Base-by-base conservation (phyloP, 352 stramenopile genomes). In the Phytophthora vignae region DNA sequence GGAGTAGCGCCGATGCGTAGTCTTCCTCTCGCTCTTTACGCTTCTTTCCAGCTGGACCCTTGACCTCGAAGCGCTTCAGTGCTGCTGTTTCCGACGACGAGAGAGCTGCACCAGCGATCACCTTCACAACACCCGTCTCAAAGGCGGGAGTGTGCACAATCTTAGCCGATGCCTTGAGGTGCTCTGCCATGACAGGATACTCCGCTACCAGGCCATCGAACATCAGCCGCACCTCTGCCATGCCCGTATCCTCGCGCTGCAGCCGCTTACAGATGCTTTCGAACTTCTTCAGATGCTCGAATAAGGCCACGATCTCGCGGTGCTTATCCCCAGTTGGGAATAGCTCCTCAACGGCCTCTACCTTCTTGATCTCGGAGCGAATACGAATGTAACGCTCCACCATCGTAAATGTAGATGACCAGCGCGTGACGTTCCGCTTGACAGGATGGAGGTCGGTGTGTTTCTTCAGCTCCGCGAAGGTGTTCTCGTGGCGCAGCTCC, bases 211-310 rank as follows among this genome's bases (percentile, higher is more conserved):
- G 46, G 10, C 17, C 46, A 25, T 29, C 15, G 11, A 53, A 53
- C 42, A 27, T 53, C 7, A 53, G n/a, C 9, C 15, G 46, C 46
- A 22, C 4, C 46, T 53, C 15, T 29, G 46, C 15, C 46, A 25
- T 53, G 46, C 29, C n/a, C 9, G 46, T 14, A 53, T 25, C 7
- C 15, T 53, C 46, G n/a, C 6, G 46, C 46, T 46, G 38, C 38
- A 14, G 38, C 38, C 38, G 38, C 38, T 46, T 46, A 6, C 38
- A n/a, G 11, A 46, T 46, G 11, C 38, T 46, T 1, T 46, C 38
- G 14, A 46, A 46, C 38, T 53, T 53, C 22, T 22, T 55, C 49
- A 55, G 22, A 55, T 46, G 38, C 38, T 46, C 38, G 38, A 46
- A 46, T 46, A 46, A 46, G 38, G 11, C 38, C 38, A 17, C 38